Percentiles rank a stretch among this genome's conserved stretches.
Conservation (phyloP, 495 filamentous ascomycete species). For the Neurospora hispaniola region DNA sequence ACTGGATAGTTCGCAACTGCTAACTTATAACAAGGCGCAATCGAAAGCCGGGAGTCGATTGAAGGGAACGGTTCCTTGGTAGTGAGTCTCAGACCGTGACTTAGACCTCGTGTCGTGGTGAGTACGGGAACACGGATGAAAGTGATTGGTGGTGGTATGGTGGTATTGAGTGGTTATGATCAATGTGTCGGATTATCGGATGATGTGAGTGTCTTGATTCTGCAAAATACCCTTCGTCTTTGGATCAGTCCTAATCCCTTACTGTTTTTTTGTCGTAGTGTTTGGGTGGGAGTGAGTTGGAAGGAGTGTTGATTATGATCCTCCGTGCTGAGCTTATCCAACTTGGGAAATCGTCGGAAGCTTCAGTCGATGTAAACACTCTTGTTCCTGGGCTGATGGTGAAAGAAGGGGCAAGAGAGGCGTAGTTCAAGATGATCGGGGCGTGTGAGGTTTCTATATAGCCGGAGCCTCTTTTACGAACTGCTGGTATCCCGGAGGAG, state of each 20-base stretch:
- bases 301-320: neutral
- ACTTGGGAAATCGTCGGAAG: neutral
- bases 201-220: neutral
- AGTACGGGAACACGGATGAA: neutral
- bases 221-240: conserved; percentile 1
- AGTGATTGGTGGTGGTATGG: neutral
- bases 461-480: conserved; percentile 5
- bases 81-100: conserved; percentile 1
- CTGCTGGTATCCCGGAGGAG: conserved; percentile 14
- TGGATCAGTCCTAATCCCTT: neutral
- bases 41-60: neutral
- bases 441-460: conserved; percentile 28
- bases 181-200: neutral
- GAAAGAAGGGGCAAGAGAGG: neutral
- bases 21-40: neutral
- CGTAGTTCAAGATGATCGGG: conserved; percentile 2
- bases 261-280: neutral
- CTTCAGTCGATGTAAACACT: neutral
- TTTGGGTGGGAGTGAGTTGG: neutral
- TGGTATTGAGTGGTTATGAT: neutral
- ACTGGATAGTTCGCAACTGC: neutral
- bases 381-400: conserved; percentile 1
- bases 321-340: neutral
- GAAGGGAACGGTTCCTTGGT: neutral
- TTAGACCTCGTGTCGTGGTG: neutral